phyloP scores from a whole-genome alignment of 345 rosid species.

The Eucalyptus regnans region DNA sequence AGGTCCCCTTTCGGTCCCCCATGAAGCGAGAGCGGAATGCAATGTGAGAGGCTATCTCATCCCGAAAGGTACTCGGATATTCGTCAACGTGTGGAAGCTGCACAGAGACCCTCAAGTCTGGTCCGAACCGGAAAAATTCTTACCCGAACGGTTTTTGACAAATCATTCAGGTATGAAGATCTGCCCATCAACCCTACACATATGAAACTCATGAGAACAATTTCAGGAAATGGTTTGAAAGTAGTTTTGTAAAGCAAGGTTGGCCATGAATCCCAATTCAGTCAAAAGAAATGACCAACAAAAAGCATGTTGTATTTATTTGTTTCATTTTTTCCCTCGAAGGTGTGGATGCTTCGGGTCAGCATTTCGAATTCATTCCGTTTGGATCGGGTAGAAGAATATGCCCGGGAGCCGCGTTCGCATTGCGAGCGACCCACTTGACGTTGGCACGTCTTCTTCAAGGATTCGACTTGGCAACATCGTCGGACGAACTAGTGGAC shows the following conservation, averaged over 20 bases:
- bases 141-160: constrained; percentile 13
- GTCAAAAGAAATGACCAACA: neutral
- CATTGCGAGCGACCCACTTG: neutral
- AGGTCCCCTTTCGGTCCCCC: constrained; percentile 16
- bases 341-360: neutral
- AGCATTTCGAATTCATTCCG: neutral
- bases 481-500: neutral
- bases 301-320: neutral
- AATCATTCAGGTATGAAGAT: neutral
- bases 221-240: neutral
- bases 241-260: neutral
- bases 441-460: neutral
- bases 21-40: constrained; percentile 22
- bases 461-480: neutral
- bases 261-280: neutral
- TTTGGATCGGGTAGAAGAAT: neutral
- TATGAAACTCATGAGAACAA: neutral
- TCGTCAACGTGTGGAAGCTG: constrained; percentile 22
- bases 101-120: constrained; percentile 25
- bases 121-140: constrained; percentile 8
- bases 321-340: neutral
- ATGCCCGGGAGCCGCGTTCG: neutral
- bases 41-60: constrained; percentile 5
- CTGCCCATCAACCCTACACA: neutral
- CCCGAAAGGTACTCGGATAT: constrained; percentile 12